Conservation (phyloP, 768 basidiomycete genomes). For the Rhodosporidiobolus sp. region DNA sequence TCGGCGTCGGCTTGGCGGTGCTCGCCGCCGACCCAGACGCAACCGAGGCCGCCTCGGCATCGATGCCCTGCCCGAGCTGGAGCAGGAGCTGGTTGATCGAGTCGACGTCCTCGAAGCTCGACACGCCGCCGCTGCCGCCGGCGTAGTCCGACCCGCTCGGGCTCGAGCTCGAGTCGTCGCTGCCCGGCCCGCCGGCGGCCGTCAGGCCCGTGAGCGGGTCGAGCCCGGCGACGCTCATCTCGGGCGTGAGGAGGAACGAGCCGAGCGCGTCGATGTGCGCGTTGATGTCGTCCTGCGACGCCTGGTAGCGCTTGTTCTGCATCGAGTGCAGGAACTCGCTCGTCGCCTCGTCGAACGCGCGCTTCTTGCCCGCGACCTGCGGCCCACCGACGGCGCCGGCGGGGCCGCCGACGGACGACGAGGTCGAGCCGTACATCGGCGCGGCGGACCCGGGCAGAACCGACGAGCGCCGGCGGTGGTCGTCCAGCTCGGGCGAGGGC, state of each 20-base stretch:
- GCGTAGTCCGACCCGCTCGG: conserved; percentile 22
- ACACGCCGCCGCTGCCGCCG: background rate
- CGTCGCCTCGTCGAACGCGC: conserved; percentile 37
- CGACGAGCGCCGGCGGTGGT: background rate
- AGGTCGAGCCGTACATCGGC: background rate
- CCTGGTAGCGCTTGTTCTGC: conserved; percentile 35
- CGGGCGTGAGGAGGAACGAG: conserved; percentile 30
- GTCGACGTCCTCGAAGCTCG: conserved; percentile 28
- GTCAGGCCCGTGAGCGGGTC: background rate
- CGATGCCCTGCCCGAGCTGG: conserved; percentile 25
- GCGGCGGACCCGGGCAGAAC: background rate
- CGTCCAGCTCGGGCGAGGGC: conserved; percentile 29
- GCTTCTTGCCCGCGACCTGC: conserved; percentile 36
- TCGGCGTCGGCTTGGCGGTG: background rate
- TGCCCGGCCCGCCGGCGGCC: background rate
- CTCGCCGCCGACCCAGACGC: background rate
- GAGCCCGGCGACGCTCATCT: conserved; percentile 5
- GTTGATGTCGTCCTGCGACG: conserved; percentile 19
- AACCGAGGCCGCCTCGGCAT: no score
- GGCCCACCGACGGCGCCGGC: no score
- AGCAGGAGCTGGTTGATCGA: conserved; percentile 34
- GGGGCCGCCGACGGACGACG: no score
- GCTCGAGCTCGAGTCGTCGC: conserved; percentile 16
- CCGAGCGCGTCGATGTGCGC: conserved; percentile 31
- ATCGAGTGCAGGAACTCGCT: conserved; percentile 28